A percentile compares a stretch with the other conserved stretches of the same genome.
phyloP scores from a whole-genome alignment of 257 asterid genomes.

The Gardenia jasminoides region DNA sequence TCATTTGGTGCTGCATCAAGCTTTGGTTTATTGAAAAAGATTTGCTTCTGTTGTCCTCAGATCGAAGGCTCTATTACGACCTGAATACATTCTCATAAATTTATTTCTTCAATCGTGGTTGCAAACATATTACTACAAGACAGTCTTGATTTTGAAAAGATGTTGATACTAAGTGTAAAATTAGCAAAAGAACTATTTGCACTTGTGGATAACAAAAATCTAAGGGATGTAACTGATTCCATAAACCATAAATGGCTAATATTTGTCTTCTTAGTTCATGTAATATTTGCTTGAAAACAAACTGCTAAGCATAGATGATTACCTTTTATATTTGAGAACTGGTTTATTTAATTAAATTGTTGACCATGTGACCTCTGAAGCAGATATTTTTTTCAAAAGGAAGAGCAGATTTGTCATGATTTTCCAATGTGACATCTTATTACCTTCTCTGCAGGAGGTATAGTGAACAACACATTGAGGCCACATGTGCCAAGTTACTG shows the following conservation, averaged over 20 bases:
- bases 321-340: neutral
- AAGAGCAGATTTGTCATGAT: neutral
- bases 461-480: constrained; percentile 79
- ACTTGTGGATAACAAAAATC: neutral
- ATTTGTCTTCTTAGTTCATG: neutral
- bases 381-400: neutral
- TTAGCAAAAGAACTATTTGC: neutral
- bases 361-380: neutral
- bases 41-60: neutral
- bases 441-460: constrained; percentile 60
- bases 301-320: neutral
- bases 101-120: neutral
- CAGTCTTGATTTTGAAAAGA: neutral
- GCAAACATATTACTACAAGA: neutral
- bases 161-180: neutral
- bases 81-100: neutral
- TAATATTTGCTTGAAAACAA: no score
- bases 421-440: neutral
- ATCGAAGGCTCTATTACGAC: neutral
- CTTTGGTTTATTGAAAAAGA: neutral
- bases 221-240: neutral
- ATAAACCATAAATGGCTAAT: neutral
- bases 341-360: neutral
- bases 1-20: neutral
- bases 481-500: constrained; percentile 78